Percentiles rank a stretch among this genome's conserved stretches.
Evolutionary conservation across 202 grass and related monocot species (phyloP).

Genomic region (Carex arenaria): DNA sequence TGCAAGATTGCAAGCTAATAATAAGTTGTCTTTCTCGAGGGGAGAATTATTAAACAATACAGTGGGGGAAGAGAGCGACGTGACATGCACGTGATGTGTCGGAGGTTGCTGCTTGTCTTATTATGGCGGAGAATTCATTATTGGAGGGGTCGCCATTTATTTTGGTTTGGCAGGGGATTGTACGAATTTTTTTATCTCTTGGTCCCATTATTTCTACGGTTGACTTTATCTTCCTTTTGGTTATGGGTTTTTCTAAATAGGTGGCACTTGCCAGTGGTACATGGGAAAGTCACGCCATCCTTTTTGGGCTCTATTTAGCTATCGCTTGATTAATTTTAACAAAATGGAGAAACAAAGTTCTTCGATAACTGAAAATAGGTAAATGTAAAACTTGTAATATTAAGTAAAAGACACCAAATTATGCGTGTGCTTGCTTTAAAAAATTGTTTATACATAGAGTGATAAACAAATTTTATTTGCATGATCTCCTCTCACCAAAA

Average conservation of each 20-base stretch:
- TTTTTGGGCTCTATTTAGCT: neutral
- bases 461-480: no score
- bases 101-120: slow-evolving; percentile 19
- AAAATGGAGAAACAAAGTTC: no score
- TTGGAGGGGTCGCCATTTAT: slow-evolving; percentile 23
- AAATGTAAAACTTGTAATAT: no score
- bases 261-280: neutral
- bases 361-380: no score
- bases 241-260: neutral
- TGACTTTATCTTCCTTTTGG: slow-evolving; percentile 10
- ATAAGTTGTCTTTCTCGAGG: slow-evolving; percentile 21
- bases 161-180: slow-evolving; percentile 10
- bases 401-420: no score
- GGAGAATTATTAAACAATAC: slow-evolving; percentile 17
- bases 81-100: slow-evolving; percentile 34
- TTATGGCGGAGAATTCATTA: slow-evolving; percentile 22
- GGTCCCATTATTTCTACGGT: slow-evolving; percentile 3
- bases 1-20: slow-evolving; percentile 15
- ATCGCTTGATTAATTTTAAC: neutral
- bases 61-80: slow-evolving; percentile 4
- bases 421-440: no score
- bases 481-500: no score
- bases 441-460: no score
- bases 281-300: neutral
- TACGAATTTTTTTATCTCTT: slow-evolving; percentile 9